phyloP scores from a whole-genome alignment of 805 yeast species.

The Jamesozyma lodderae region DNA sequence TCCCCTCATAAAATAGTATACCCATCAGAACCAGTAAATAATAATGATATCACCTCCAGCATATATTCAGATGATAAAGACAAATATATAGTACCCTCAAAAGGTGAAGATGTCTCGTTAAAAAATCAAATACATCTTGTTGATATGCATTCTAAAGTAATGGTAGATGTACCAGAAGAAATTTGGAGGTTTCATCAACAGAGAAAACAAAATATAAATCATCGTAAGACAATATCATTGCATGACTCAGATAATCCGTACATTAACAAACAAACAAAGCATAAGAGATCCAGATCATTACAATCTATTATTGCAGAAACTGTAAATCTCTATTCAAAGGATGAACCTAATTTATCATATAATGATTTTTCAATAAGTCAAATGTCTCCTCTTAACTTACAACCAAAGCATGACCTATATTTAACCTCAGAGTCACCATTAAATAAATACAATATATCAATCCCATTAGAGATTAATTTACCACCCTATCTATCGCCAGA shows the following conservation, averaged over 20 bases:
- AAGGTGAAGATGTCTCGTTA: background rate
- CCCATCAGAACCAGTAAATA: constrained; percentile 13
- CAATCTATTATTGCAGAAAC: constrained; percentile 26
- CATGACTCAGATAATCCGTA: background rate
- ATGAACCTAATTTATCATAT: background rate
- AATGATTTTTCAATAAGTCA: constrained; percentile 4
- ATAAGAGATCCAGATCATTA: constrained; percentile 15
- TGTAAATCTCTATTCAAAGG: constrained; percentile 8
- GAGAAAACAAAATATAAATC: background rate
- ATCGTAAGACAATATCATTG: constrained; percentile 4
- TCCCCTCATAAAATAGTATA: constrained; percentile 28
- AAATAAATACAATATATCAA: constrained; percentile 28
- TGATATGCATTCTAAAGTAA: constrained; percentile 21
- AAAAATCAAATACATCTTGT: constrained; percentile 15
- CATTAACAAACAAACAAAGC: background rate
- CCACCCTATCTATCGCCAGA: constrained; percentile 33
- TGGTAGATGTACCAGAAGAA: constrained; percentile 26
- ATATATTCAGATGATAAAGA: background rate
- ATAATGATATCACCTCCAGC: background rate
- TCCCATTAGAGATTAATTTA: constrained; percentile 31
- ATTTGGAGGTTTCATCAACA: constrained; percentile 24
- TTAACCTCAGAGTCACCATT: constrained; percentile 32
- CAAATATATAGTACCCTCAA: background rate
- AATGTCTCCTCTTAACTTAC: constrained; percentile 15
- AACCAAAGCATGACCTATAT: constrained; percentile 18